These are phyloP conservation scores for Naegleria gruberi DNA, from an alignment of 208 protist genomes.

Conservation along the genomic window DNA sequence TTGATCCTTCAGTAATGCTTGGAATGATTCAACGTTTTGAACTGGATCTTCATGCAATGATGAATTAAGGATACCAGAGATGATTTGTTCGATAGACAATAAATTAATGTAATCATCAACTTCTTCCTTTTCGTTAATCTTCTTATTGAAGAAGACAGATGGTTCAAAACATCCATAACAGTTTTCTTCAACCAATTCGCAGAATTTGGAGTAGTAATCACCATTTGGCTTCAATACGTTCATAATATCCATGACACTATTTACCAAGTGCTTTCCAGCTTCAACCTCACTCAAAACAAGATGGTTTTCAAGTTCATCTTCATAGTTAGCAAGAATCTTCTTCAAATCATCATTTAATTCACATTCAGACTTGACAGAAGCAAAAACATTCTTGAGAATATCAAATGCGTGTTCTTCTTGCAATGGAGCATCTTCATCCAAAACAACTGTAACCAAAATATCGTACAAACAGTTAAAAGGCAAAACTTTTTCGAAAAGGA, in stretches of 20 bases:
- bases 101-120: neutral
- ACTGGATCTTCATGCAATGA: neutral
- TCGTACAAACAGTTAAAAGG: neutral
- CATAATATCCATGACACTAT: neutral
- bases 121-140: neutral
- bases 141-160: neutral
- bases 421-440: neutral
- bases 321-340: neutral
- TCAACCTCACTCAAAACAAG: neutral
- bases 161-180: neutral
- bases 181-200: neutral
- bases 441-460: neutral
- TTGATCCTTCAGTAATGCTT: neutral
- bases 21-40: neutral
- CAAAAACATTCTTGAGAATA: neutral
- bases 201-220: neutral
- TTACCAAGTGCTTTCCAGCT: neutral
- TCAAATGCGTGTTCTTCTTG: neutral
- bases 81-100: neutral
- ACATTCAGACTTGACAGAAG: neutral
- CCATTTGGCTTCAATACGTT: neutral
- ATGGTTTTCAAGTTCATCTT: neutral
- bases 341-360: neutral
- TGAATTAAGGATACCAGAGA: neutral
- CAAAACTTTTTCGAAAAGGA: neutral